Evolutionary conservation across 192 early-diverging fungal genomes (phyloP).

Genomic region (Entomortierella chlamydospora): DNA sequence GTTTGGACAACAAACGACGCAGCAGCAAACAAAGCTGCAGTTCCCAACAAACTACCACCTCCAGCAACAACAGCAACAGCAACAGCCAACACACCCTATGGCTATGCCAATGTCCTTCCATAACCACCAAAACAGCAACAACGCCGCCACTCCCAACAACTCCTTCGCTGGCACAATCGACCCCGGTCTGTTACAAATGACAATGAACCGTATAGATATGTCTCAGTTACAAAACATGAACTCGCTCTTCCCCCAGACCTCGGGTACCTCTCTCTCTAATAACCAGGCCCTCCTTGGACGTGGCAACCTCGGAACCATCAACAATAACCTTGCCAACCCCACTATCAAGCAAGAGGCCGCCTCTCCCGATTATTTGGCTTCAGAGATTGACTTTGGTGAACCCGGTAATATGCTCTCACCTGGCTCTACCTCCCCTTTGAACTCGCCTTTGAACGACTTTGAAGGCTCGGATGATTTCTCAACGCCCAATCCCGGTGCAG

Average conservation of each 20-base stretch:
- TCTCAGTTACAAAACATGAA: slow-evolving; percentile 44
- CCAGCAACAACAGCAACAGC: slow-evolving; percentile 45
- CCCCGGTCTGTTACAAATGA: slow-evolving; percentile 44
- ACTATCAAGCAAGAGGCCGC: slow-evolving; percentile 54
- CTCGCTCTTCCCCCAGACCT: slow-evolving; percentile 38
- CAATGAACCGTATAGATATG: slow-evolving; percentile 44
- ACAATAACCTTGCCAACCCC: slow-evolving; percentile 20
- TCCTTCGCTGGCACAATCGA: slow-evolving; percentile 42
- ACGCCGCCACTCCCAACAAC: slow-evolving; percentile 39
- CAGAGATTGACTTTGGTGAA: slow-evolving; percentile 56
- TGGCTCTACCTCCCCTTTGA: slow-evolving; percentile 40
- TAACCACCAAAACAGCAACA: slow-evolving; percentile 28
- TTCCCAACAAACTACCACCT: slow-evolving; percentile 55
- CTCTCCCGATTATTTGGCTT: slow-evolving; percentile 44
- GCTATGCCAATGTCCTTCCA: slow-evolving; percentile 38
- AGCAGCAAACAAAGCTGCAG: slow-evolving; percentile 39
- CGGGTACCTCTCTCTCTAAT: slow-evolving; percentile 34
- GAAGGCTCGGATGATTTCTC: slow-evolving; percentile 51
- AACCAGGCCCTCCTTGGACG: slow-evolving; percentile 18
- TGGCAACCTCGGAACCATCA: slow-evolving; percentile 16
- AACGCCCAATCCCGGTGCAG: background rate
- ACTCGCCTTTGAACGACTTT: slow-evolving; percentile 52
- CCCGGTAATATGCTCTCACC: slow-evolving; percentile 54
- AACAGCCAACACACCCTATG: slow-evolving; percentile 21
- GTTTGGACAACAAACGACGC: slow-evolving; percentile 43